Evolutionary conservation across 163 green algal genomes (phyloP).

Genomic region (Chlamydomonas reinhardtii): DNA sequence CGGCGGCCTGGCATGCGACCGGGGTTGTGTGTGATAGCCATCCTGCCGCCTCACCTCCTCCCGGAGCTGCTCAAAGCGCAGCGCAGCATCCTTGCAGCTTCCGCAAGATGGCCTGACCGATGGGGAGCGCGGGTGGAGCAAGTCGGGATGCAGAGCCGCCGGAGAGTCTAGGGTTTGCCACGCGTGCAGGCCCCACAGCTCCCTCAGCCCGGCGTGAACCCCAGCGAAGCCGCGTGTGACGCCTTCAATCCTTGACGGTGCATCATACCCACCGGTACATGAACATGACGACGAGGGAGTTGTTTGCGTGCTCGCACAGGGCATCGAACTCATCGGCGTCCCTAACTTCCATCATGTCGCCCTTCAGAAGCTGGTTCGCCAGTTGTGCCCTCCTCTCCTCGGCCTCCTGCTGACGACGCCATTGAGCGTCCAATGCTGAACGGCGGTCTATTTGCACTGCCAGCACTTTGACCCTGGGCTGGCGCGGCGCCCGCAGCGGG

Average conservation of each 20-base stretch:
- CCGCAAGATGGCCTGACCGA: slow-evolving; percentile 9
- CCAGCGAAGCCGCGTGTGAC: too few relatives aligned
- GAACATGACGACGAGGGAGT: slow-evolving; percentile 15
- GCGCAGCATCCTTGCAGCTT: slow-evolving; percentile 26
- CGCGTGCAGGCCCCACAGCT: too few relatives aligned
- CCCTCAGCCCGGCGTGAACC: too few relatives aligned
- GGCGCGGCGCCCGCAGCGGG: too few relatives aligned
- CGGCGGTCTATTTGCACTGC: slow-evolving; percentile 27
- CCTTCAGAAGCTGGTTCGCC: neutral
- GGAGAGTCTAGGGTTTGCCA: too few relatives aligned
- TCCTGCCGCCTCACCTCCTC: neutral
- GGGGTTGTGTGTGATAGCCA: too few relatives aligned
- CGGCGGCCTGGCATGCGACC: too few relatives aligned
- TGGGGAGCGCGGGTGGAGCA: too few relatives aligned
- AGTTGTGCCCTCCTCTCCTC: neutral
- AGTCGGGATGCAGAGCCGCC: too few relatives aligned
- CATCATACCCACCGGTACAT: neutral
- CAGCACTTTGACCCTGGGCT: neutral
- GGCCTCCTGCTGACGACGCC: slow-evolving; percentile 21
- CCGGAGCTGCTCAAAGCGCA: slow-evolving; percentile 34
- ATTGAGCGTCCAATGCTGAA: neutral
- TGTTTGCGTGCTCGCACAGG: neutral
- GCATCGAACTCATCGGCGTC: neutral
- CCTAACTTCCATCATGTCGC: neutral
- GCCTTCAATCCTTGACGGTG: too few relatives aligned